phyloP scores from a whole-genome alignment of 2,329 filamentous ascomycete species.

The Periconia digitata region DNA sequence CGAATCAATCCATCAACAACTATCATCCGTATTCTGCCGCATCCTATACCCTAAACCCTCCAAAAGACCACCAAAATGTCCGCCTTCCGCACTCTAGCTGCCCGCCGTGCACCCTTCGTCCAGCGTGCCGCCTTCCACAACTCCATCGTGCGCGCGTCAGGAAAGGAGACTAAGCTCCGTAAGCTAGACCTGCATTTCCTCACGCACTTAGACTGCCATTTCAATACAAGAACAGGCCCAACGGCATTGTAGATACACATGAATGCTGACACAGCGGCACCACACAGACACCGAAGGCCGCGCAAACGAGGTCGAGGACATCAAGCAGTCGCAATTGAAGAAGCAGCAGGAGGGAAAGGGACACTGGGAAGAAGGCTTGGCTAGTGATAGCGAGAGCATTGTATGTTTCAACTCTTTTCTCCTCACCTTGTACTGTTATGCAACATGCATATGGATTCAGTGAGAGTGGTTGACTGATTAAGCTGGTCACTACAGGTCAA shows the following conservation, averaged over 20 bases:
- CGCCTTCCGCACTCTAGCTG: slow-evolving; percentile 32
- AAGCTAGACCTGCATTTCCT: slow-evolving; percentile 18
- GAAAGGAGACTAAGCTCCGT: slow-evolving; percentile 51
- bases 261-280: slow-evolving; percentile 8
- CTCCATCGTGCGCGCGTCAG: slow-evolving; percentile 41
- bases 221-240: too few species aligned
- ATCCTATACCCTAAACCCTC: neutral
- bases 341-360: slow-evolving; percentile 49
- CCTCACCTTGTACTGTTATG: neutral
- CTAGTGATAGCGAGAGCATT: slow-evolving; percentile 46
- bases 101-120: slow-evolving; percentile 30
- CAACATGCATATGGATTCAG: neutral
- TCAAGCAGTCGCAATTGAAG: slow-evolving; percentile 47
- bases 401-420: slow-evolving; percentile 21
- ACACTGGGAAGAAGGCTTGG: slow-evolving; percentile 48
- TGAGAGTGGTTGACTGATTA: neutral
- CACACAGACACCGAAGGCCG: slow-evolving; percentile 31
- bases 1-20: too few species aligned
- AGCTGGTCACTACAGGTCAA: slow-evolving; percentile 32
- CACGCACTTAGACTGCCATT: neutral
- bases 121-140: slow-evolving; percentile 42
- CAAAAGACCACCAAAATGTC: slow-evolving; percentile 25
- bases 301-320: slow-evolving; percentile 44
- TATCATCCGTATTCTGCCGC: too few species aligned
- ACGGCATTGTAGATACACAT: too few species aligned